A percentile compares a stretch with the other conserved stretches of the same genome.
These are phyloP conservation scores for Favolaschia claudopus DNA, from an alignment of 768 basidiomycete species.

Conservation along the genomic window DNA sequence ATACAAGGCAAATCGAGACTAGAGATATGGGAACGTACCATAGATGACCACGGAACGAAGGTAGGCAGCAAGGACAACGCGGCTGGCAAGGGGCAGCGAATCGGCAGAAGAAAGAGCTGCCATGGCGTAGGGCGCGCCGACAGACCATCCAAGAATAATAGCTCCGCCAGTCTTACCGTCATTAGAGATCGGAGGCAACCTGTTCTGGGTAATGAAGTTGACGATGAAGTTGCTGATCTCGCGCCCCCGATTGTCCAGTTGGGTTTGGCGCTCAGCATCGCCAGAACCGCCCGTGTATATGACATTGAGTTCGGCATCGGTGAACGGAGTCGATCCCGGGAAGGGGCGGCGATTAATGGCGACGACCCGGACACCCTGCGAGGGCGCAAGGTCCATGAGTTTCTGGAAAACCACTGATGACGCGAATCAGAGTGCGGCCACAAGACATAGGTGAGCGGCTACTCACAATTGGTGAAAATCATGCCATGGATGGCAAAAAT, in stretches of 20 bases:
- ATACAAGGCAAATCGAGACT: too few relatives aligned
- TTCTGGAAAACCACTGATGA: conserved; percentile 36
- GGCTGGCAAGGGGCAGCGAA: conserved; percentile 26
- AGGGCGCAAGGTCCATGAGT: conserved; percentile 32
- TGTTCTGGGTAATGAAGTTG: conserved; percentile 37
- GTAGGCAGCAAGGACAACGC: conserved; percentile 24
- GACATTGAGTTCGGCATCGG: conserved; percentile 33
- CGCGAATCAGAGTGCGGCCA: background rate
- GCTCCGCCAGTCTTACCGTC: conserved; percentile 37
- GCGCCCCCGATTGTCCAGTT: conserved; percentile 36
- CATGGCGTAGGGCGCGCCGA: conserved; percentile 35
- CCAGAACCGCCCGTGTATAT: conserved; percentile 22
- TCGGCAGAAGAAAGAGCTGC: conserved; percentile 32
- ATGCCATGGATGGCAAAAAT: conserved; percentile 21
- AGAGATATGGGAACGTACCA: conserved; percentile 27
- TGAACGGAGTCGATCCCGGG: conserved; percentile 43
- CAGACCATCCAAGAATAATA: conserved; percentile 45
- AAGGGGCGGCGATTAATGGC: conserved; percentile 46
- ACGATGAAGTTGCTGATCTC: conserved; percentile 45
- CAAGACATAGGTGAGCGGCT: background rate
- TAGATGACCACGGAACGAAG: conserved; percentile 37
- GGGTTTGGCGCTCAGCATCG: conserved; percentile 32
- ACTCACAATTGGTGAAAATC: conserved; percentile 10
- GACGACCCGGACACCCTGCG: conserved; percentile 42
- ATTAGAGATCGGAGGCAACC: conserved; percentile 34